Base-by-base conservation (phyloP, 352 stramenopile species). In the Globisporangium middletonii region DNA sequence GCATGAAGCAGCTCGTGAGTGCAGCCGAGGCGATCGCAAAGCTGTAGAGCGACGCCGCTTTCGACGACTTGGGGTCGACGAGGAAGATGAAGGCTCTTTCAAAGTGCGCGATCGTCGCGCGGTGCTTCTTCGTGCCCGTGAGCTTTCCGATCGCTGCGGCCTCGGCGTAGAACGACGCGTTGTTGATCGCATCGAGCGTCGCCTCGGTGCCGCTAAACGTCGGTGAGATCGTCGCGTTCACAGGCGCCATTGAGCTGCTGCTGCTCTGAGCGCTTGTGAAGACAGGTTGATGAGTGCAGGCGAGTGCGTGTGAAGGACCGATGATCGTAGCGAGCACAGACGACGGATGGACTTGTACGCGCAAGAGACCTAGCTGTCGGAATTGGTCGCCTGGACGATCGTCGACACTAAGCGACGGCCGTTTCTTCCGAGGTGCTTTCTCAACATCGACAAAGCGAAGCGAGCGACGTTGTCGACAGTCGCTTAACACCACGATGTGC, bases 61-160 rank as follows among this genome's bases (percentile, higher is more conserved):
- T 71, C 16, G 80, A 91, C 27, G 80, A 91, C 15, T 77, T 79
- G 11, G 78, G 80, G 53, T 89, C 78, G 18, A 86, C 78, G 65
- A 91, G 79, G 63, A 91, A 91, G 37, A 77, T 59, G 50, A 91
- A 88, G 35, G 75, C 53, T 26, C 71, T 77, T 45, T 88, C 80
- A 30, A 86, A 88, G 56, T 64, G 80, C 18, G 65, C 75, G 37
- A 87, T 69, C 53, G 75, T 78, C 48, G 72, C 71, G 4, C 64
- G 42, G 68, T 72, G 62, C 43, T 60, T 57, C 46, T 55, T 57
- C 28, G 53, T 57, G 19, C 55, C 55, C 27, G 37, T 42, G 45
- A 66, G 69, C 51, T 66, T 77, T 41, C 51, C 57, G 18, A 67
- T 69, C 19, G 62, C 58, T 41, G 63, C 63, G n/a, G 67, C 70